Evolutionary conservation across 306 rosid genomes (phyloP).

Genomic region (Medicago arabica): DNA sequence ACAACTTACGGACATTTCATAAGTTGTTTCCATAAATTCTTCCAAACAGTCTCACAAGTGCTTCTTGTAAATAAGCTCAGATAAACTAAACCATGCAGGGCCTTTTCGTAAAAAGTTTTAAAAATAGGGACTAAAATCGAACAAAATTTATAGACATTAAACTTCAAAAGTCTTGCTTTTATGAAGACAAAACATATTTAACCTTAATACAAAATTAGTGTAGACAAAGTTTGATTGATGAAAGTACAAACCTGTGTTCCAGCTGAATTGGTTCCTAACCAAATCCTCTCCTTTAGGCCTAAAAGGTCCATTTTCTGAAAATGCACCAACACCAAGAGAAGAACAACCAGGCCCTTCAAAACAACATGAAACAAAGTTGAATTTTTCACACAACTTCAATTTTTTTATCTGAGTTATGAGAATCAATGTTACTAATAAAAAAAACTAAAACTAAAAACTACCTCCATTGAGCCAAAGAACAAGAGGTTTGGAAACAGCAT

Average conservation of each 20-base stretch:
- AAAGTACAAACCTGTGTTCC: slow-evolving; percentile 59
- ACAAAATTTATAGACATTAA: too few species aligned
- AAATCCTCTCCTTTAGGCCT: slow-evolving; percentile 72
- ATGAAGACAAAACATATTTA: too few species aligned
- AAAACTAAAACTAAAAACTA: slow-evolving; percentile 42
- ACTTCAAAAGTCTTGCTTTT: too few species aligned
- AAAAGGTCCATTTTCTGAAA: slow-evolving; percentile 86
- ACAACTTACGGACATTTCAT: too few species aligned
- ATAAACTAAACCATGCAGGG: too few species aligned
- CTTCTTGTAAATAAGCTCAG: too few species aligned
- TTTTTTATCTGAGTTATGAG: background rate
- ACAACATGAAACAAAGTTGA: slow-evolving; percentile 31
- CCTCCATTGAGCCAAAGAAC: slow-evolving; percentile 93
- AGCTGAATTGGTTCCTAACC: slow-evolving; percentile 68
- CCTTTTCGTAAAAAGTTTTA: too few species aligned
- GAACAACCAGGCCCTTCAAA: slow-evolving; percentile 89
- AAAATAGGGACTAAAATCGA: too few species aligned
- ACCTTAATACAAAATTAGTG: too few species aligned
- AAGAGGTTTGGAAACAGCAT: slow-evolving; percentile 71
- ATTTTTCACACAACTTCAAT: background rate
- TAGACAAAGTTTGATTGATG: too few species aligned
- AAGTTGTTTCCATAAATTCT: too few species aligned
- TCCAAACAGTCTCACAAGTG: too few species aligned
- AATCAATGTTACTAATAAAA: background rate
- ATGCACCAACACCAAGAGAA: slow-evolving; percentile 86